phyloP scores from a whole-genome alignment of 2,329 filamentous ascomycete genomes.

The Talaromyces sp. region DNA sequence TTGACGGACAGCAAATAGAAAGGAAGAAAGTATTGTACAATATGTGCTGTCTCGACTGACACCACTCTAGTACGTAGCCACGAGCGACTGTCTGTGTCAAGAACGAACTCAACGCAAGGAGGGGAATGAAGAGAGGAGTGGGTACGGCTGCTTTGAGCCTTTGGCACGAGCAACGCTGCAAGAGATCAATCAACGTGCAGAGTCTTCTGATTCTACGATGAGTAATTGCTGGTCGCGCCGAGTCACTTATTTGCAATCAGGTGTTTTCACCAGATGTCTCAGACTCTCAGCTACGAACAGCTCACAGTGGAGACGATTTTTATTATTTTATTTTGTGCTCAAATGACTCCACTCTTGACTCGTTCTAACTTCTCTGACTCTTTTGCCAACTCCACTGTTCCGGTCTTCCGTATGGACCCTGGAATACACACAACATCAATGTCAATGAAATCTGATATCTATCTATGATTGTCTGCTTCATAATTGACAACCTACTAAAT shows the following conservation, averaged over 20 bases:
- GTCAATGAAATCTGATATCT: not conserved
- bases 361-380: not conserved
- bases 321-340: too few species aligned
- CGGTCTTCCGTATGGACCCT: not conserved
- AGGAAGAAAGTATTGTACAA: not conserved
- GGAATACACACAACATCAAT: not conserved
- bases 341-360: not conserved
- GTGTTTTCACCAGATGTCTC: too few species aligned
- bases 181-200: not conserved
- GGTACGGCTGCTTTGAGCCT: not conserved
- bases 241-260: too few species aligned
- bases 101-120: constrained; percentile 4
- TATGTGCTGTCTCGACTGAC: not conserved
- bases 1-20: not conserved
- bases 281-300: too few species aligned
- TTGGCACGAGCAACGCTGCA: not conserved
- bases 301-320: too few species aligned
- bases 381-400: not conserved
- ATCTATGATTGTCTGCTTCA: too few species aligned
- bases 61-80: not conserved
- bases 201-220: too few species aligned
- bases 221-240: too few species aligned
- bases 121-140: constrained; percentile 4
- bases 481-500: not conserved
- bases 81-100: not conserved